Base-by-base conservation (phyloP, 495 filamentous ascomycete species). In the Massariosphaeria phaeospora region DNA sequence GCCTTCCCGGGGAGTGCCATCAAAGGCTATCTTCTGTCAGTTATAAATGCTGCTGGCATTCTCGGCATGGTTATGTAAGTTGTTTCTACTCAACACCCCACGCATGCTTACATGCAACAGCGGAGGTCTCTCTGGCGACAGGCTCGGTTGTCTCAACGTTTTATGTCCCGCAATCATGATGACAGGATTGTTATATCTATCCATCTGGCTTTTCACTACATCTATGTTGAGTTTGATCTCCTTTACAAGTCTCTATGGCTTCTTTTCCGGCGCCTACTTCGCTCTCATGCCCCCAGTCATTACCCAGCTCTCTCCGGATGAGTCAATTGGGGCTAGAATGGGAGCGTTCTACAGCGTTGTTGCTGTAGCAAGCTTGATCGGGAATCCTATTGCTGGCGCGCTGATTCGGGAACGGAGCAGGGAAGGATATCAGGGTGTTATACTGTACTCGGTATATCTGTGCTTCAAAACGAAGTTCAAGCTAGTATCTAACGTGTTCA, bases 271-370 rank as follows among this genome's bases (percentile, higher is more conserved):
- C 2, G n/a, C 49, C 35, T 56, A 20, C 35, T 9, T 44, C 13
- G 34, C 52, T 6, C 15, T 56, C 0, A 17, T 48, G 1, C 52
- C 52, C 0, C 4, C 44, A 2, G 44, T 42, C 15, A 21, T 56
- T 3, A 25, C 13, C n/a, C 43, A 56, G 25, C 31, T 56, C 26
- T 30, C 15, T 31, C 52, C 52, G 3, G 13, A 24, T 8, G 35
- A 56, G 5, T 40, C 33, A 35, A 11, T 56, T 2, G 52, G 52
- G 0, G 52, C 43, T 6, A 15, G 44, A 30, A 48, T 56, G 2
- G 52, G 52, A 1, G 43, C 52, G 1, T 56, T 56, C 13, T 56
- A 48, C 36, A 48, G 33, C 13, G 11, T 56, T 1, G 21, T 48
- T n/a, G 52, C 52, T 20, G 26, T 49, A 13, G 15, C 33, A 9